These are phyloP conservation scores for Knoxdaviesia proteae DNA, from an alignment of 2,329 filamentous ascomycete genomes.

Conservation along the genomic window DNA sequence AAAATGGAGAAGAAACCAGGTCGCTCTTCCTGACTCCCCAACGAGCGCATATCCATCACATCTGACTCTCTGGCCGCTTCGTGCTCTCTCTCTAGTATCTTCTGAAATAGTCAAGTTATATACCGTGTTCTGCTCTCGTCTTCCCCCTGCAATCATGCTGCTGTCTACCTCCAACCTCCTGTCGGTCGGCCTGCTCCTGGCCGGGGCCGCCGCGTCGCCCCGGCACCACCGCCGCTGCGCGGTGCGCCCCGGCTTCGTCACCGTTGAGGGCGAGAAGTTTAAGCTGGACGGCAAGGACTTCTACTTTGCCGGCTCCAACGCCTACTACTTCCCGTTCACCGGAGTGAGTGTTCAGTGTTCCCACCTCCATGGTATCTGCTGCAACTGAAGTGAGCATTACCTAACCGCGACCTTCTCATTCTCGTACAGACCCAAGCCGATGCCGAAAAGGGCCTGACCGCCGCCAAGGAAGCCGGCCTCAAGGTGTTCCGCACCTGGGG, in stretches of 20 bases:
- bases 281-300: conserved; percentile 31
- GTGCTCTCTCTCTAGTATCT: too few species aligned
- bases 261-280: conserved; percentile 26
- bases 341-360: conserved; percentile 15
- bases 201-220: too few species aligned
- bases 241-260: conserved; percentile 20
- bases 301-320: conserved; percentile 35
- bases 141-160: too few species aligned
- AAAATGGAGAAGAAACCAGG: too few species aligned
- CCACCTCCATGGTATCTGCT: background rate
- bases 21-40: too few species aligned
- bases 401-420: background rate
- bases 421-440: conserved; percentile 21
- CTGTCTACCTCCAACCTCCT: too few species aligned
- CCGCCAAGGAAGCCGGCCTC: conserved; percentile 24
- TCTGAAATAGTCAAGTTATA: too few species aligned
- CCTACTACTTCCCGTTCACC: conserved; percentile 33
- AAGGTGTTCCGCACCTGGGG: conserved; percentile 35
- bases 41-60: too few species aligned
- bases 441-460: conserved; percentile 21
- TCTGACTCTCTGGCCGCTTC: too few species aligned
- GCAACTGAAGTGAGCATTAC: background rate
- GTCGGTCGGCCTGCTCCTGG: too few species aligned
- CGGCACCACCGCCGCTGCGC: too few species aligned
- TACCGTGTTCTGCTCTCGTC: too few species aligned